Evolutionary conservation across 1,284 basidiomycete genomes (phyloP).

Genomic region (Ganoderma boninense): DNA sequence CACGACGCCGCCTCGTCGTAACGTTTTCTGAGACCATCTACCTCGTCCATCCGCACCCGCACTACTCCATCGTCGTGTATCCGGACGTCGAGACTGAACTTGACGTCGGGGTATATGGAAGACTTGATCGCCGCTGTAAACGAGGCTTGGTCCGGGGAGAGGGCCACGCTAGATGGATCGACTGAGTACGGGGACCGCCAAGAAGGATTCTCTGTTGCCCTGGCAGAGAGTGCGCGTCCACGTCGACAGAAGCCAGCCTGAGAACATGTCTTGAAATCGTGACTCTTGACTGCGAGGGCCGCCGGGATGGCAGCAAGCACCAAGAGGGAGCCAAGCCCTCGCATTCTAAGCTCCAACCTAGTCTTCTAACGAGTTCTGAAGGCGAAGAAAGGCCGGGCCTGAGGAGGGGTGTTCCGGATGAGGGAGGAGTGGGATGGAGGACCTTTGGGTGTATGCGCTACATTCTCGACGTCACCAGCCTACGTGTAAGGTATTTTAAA

Average conservation of each 20-base stretch:
- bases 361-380: background rate
- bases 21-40: constrained; percentile 77
- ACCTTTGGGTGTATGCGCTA: background rate
- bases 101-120: constrained; percentile 82
- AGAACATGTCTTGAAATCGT: constrained; percentile 92
- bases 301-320: constrained; percentile 38
- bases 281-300: constrained; percentile 67
- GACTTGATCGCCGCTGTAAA: constrained; percentile 81
- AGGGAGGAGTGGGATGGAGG: background rate
- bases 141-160: constrained; percentile 62
- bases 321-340: constrained; percentile 36
- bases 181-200: constrained; percentile 91
- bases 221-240: constrained; percentile 80
- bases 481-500: background rate
- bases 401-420: background rate
- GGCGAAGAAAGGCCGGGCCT: background rate
- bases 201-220: constrained; percentile 60
- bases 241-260: constrained; percentile 93
- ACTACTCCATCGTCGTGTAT: constrained; percentile 88
- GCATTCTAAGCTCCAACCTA: constrained; percentile 26
- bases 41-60: constrained; percentile 87
- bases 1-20: constrained; percentile 92
- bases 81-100: constrained; percentile 82
- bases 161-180: constrained; percentile 58
- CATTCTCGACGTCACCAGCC: background rate